Evolutionary conservation across 495 filamentous ascomycete genomes (phyloP), one percentile per base, ranked within the genome.

Genomic region (Corynascus novoguineensis): DNA sequence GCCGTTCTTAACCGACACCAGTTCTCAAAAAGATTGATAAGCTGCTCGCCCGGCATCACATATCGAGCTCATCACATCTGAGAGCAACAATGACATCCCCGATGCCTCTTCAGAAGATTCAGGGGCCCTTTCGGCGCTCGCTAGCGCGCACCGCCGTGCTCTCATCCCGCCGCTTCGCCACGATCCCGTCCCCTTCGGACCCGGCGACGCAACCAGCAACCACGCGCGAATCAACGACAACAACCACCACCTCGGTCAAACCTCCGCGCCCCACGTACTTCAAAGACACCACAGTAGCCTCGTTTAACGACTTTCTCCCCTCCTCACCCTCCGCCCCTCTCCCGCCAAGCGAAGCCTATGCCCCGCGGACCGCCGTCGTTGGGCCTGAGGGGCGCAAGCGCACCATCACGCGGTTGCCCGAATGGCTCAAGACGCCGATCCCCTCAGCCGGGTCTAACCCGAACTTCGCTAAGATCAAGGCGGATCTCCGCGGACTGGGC

Each of bases 401-500:
- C 73, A 86, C 88, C 73, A 92, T 96, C 71, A 96, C 91, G 38
- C 84, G 95, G 15, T 77, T 98, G 25, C 93, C 93, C 32, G 82
- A 86, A 54, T 98, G 93, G 93, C 81, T 98, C 53, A 97, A 97
- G 76, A 97, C 92, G 0, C 88, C 91, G 2, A 91, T 98, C 52
- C 95, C 93, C 0, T 79, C 81, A 31, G 82, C 85, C 24, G 83
- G 88, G 11, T 59, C 67, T 32, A 81, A 81, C 64, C 71, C 74
- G 58, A 92, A 95, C 72, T 97, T 84, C 76, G 93, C 92, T 74
- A 88, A 89, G 60, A 91, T 98, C 69, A 96, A 95, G 77, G 81
- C 85, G 46, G 93, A 98, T 73, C 77, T 98, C 54, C 83, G 93
- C 29, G 93, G 93, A 4, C 75, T 98, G 54, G 86, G 86, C 51